A percentile compares a stretch with the other conserved stretches of the same genome.
These are phyloP conservation scores for Schoenoplectus triqueter DNA, from an alignment of 202 grass and related monocot species.

Conservation along the genomic window DNA sequence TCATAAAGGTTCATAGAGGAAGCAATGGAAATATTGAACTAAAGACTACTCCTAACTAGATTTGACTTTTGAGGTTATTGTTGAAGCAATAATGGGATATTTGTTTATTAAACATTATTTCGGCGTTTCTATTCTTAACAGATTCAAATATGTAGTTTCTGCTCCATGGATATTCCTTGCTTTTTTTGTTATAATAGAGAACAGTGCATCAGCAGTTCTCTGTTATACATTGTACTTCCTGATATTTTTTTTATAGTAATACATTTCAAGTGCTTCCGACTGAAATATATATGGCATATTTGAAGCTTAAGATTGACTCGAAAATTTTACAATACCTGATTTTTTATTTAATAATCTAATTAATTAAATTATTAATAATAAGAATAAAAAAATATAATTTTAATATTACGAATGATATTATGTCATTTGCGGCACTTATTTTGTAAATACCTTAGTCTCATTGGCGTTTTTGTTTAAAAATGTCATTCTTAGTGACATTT, in stretches of 20 bases:
- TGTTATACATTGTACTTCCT: not conserved
- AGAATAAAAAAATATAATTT: no score
- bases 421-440: no score
- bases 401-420: no score
- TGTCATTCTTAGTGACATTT: no score
- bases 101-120: conserved; percentile 18
- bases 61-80: not conserved
- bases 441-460: no score
- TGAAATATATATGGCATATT: no score
- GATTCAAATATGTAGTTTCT: conserved; percentile 1
- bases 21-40: not conserved
- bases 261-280: not conserved
- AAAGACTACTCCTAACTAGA: not conserved
- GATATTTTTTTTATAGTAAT: not conserved
- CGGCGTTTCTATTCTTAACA: not conserved
- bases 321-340: not conserved
- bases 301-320: not conserved
- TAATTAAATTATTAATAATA: no score
- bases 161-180: not conserved
- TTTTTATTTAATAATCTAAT: no score
- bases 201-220: not conserved
- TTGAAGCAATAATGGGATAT: not conserved
- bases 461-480: no score
- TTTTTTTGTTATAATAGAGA: not conserved
- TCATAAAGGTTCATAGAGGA: conserved; percentile 24